Conservation (phyloP, 2,329 filamentous ascomycete genomes). For the Penicillium corylophilum region DNA sequence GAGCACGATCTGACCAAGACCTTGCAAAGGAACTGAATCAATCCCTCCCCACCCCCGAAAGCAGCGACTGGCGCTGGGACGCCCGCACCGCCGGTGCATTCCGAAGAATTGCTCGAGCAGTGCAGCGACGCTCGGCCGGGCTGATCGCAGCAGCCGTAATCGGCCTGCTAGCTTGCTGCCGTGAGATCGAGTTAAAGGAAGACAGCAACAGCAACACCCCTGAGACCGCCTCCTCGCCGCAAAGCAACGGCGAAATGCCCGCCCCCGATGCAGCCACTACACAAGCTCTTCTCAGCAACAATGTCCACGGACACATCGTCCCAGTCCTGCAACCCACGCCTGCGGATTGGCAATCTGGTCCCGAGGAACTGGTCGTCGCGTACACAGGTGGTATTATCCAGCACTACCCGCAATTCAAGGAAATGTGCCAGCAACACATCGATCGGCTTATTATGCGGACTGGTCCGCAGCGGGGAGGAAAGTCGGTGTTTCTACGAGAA, state of each 20-base stretch:
- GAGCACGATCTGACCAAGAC: slow-evolving; percentile 49
- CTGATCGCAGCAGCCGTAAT: slow-evolving; percentile 72
- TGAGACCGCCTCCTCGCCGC: slow-evolving; percentile 28
- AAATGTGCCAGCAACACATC: slow-evolving; percentile 68
- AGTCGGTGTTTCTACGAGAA: slow-evolving; percentile 53
- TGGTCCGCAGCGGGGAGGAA: slow-evolving; percentile 46
- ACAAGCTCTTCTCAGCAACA: slow-evolving; percentile 11
- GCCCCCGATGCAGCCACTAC: slow-evolving; percentile 15
- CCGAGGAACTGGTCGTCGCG: slow-evolving; percentile 68
- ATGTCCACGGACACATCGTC: slow-evolving; percentile 33
- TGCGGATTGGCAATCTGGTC: slow-evolving; percentile 43
- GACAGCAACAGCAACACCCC: slow-evolving; percentile 41
- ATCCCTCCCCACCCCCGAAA: slow-evolving; percentile 53
- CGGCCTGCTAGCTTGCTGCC: slow-evolving; percentile 66
- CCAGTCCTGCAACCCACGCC: slow-evolving; percentile 37
- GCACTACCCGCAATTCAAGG: slow-evolving; percentile 72
- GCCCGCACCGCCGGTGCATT: slow-evolving; percentile 58
- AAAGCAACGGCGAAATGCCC: slow-evolving; percentile 24
- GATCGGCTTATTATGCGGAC: slow-evolving; percentile 54
- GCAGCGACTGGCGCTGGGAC: slow-evolving; percentile 61
- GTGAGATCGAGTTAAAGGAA: slow-evolving; percentile 57
- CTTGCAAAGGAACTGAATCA: slow-evolving; percentile 48
- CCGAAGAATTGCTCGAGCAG: slow-evolving; percentile 66
- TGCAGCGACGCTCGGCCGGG: slow-evolving; percentile 70
- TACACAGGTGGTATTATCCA: slow-evolving; percentile 79